Evolutionary conservation across 208 protist species (phyloP).

Genomic region (Leishmania amazonensis): DNA sequence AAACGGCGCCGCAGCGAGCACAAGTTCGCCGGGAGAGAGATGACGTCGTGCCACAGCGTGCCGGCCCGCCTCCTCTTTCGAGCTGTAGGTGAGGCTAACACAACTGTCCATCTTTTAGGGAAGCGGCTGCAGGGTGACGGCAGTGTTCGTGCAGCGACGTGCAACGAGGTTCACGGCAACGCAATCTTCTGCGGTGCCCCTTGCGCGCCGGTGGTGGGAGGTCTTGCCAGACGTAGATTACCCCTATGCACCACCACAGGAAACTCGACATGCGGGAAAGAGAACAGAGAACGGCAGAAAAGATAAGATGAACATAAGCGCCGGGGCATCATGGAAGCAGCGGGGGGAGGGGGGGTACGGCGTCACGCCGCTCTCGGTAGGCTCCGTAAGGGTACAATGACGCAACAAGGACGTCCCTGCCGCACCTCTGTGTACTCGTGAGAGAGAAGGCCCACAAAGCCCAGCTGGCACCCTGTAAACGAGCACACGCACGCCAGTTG

Average conservation of each 20-base stretch:
- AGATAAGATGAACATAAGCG: neutral
- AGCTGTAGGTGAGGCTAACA: conserved; percentile 28
- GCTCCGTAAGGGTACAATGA: neutral
- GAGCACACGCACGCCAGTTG: neutral
- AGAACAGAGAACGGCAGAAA: neutral
- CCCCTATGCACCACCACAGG: neutral
- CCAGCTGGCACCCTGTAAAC: neutral
- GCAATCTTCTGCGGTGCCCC: too few relatives aligned
- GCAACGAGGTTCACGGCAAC: neutral
- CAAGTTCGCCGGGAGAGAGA: conserved; percentile 62
- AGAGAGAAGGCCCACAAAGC: neutral
- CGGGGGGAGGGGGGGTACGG: too few relatives aligned
- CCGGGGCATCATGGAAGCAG: too few relatives aligned
- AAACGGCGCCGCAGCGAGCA: conserved; percentile 60
- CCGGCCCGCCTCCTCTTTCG: conserved; percentile 49
- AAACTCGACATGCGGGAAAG: neutral
- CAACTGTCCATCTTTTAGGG: conserved; percentile 10
- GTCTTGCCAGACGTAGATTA: neutral
- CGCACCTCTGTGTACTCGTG: neutral
- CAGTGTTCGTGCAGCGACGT: neutral
- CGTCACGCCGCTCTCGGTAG: neutral
- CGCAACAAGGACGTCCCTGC: neutral
- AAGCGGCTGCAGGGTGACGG: neutral
- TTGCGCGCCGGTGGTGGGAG: neutral
- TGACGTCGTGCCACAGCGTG: conserved; percentile 44